Conservation (phyloP, 768 basidiomycete species). For the Jaapia argillacea region DNA sequence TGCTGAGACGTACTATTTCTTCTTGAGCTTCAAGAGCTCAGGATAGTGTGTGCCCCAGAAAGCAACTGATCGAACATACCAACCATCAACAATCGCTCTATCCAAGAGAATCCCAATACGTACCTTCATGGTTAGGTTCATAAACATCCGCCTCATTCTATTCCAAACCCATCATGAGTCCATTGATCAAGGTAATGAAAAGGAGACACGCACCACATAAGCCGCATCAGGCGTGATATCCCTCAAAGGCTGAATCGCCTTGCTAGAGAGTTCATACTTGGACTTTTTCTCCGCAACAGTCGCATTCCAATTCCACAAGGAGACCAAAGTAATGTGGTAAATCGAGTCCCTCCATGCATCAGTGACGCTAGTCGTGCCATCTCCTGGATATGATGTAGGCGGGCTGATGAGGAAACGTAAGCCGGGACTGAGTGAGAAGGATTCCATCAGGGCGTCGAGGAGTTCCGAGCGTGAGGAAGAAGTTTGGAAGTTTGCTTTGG, state of each 20-base stretch:
- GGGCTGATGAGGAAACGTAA: slow-evolving; percentile 29
- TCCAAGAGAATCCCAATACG: neutral
- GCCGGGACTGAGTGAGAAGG: slow-evolving; percentile 26
- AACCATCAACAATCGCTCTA: neutral
- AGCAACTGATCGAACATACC: slow-evolving; percentile 14
- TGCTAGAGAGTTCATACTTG: slow-evolving; percentile 23
- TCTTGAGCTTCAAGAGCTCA: slow-evolving; percentile 29
- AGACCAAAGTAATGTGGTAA: slow-evolving; percentile 34
- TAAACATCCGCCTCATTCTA: slow-evolving; percentile 43
- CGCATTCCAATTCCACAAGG: slow-evolving; percentile 37
- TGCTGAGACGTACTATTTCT: slow-evolving; percentile 30
- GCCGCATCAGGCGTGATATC: slow-evolving; percentile 33
- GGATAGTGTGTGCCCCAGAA: slow-evolving; percentile 38
- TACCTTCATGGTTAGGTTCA: slow-evolving; percentile 34
- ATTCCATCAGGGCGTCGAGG: slow-evolving; percentile 25
- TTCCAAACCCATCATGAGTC: neutral
- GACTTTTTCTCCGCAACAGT: slow-evolving; percentile 24
- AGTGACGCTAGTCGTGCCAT: slow-evolving; percentile 31
- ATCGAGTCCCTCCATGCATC: slow-evolving; percentile 34
- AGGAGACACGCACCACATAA: slow-evolving; percentile 25
- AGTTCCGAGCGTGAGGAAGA: slow-evolving; percentile 18
- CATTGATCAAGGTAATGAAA: neutral
- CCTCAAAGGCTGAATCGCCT: slow-evolving; percentile 29
- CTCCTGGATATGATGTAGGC: slow-evolving; percentile 24
- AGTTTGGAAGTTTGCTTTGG: slow-evolving; percentile 27